Base-by-base conservation (phyloP, 495 filamentous ascomycete species). In the Neurospora hispaniola region DNA sequence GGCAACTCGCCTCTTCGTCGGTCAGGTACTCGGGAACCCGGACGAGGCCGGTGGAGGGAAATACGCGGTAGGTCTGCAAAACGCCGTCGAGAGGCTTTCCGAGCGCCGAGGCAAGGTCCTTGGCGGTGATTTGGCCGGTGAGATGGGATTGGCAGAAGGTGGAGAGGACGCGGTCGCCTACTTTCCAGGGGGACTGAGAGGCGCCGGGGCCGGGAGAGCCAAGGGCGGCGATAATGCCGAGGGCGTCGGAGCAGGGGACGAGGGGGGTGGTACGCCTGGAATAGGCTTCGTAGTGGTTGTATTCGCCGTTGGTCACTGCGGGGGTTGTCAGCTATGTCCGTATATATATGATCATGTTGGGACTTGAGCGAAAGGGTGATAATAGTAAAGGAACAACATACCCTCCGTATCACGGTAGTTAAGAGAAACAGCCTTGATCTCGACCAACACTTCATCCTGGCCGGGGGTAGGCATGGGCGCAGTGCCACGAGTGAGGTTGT, bases 401-500 rank as follows among this genome's bases (percentile, higher is more conserved):
- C 54, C 54, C 54, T 86, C 88, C 8, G 85, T 85, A 74, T 90
- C 88, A 40, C 88, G 84, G 73, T 87, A 90, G 74, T 90, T 90
- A 10, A 90, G 81, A 20, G 85, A 84, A 0, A 89, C 86, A 39
- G 86, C 79, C 39, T 78, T 76, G 69, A 90, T 86, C 77, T 87
- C 81, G 12, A 90, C 88, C 18, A 90, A 77, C 1, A 90, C 88
- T 72, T 90, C 87, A 44, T 83, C 82, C 10, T 77, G 72, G 3
- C 76, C 76, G 1, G 85, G 84, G 2, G 75, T 69, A 3, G 84
- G 85, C 71, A 85, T 81, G 16, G 84, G 80, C 5, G 79, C 82
- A 39, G 84, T 81, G 11, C 77, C 77, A 6, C 80, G 76, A 20
- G 76, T 79, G 27, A 89, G 80, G 54, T 84, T 86, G 27, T 86